Evolutionary conservation across 2,329 filamentous ascomycete genomes (phyloP).

Genomic region (Cercospora sojina): DNA sequence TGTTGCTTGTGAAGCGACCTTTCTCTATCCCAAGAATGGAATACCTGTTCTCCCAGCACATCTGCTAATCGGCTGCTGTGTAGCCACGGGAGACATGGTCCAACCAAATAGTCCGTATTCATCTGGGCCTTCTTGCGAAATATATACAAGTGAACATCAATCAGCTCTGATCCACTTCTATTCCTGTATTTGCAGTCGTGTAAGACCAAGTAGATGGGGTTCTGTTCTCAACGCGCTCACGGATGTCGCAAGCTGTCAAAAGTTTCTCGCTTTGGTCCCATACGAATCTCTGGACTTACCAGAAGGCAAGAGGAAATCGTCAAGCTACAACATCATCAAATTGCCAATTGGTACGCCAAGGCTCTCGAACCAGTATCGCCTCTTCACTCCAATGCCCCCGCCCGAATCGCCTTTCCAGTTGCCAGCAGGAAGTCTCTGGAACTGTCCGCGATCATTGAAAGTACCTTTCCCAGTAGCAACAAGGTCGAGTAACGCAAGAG

Average conservation of each 20-base stretch:
- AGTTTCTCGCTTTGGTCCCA: neutral
- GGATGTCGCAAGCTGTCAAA: neutral
- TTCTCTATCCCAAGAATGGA: no score
- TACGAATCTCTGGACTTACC: neutral
- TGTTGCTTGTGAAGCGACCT: neutral
- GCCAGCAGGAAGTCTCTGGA: slow-evolving; percentile 4
- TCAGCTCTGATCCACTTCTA: neutral
- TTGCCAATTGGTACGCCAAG: slow-evolving; percentile 78
- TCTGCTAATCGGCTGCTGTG: neutral
- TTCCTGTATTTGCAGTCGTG: neutral
- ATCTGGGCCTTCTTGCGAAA: neutral
- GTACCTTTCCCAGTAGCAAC: neutral
- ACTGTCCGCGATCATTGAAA: neutral
- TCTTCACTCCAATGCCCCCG: slow-evolving; percentile 68
- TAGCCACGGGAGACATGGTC: neutral
- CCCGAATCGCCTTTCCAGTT: neutral
- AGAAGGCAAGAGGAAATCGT: neutral
- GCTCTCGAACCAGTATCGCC: slow-evolving; percentile 77
- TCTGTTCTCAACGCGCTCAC: neutral
- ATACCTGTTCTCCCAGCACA: no score
- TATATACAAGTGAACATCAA: neutral
- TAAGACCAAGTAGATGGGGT: neutral
- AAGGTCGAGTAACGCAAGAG: neutral
- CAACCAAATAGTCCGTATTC: no score
- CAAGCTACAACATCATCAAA: slow-evolving; percentile 52